Conservation (phyloP, 2,329 filamentous ascomycete species). For the Alternaria conjuncta region DNA sequence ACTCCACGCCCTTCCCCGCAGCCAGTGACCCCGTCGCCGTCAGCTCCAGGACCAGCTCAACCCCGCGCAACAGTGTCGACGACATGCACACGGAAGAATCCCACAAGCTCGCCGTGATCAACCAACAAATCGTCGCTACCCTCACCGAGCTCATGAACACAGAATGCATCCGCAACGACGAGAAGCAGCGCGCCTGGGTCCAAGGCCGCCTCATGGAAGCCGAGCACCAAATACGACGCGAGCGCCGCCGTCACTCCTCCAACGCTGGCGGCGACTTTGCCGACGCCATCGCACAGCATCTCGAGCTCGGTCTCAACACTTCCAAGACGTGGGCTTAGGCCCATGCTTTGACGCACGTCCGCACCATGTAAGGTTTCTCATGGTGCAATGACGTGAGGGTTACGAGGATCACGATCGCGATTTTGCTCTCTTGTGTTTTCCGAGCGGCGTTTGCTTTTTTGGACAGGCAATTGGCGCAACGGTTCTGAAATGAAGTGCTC, state of each 20-base stretch:
- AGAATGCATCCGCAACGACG: slow-evolving; percentile 56
- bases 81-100: slow-evolving; percentile 50
- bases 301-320: slow-evolving; percentile 36
- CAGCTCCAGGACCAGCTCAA: slow-evolving; percentile 18
- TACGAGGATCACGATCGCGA: neutral
- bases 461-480: slow-evolving; percentile 19
- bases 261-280: slow-evolving; percentile 44
- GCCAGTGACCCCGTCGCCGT: slow-evolving; percentile 34
- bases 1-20: slow-evolving; percentile 29
- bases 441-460: neutral
- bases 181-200: slow-evolving; percentile 56
- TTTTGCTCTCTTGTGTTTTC: slow-evolving; percentile 6
- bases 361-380: neutral
- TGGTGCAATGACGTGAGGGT: neutral
- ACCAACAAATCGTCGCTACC: slow-evolving; percentile 61
- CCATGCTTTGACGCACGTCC: neutral
- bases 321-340: slow-evolving; percentile 38
- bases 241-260: slow-evolving; percentile 49
- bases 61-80: slow-evolving; percentile 31
- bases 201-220: slow-evolving; percentile 61
- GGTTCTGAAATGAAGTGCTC: slow-evolving; percentile 41
- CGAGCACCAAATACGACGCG: slow-evolving; percentile 57
- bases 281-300: slow-evolving; percentile 44
- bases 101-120: slow-evolving; percentile 57
- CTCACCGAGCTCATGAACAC: slow-evolving; percentile 63